These are phyloP conservation scores for Trypanosomatidae sp. DNA, from an alignment of 208 protist genomes.

Conservation along the genomic window DNA sequence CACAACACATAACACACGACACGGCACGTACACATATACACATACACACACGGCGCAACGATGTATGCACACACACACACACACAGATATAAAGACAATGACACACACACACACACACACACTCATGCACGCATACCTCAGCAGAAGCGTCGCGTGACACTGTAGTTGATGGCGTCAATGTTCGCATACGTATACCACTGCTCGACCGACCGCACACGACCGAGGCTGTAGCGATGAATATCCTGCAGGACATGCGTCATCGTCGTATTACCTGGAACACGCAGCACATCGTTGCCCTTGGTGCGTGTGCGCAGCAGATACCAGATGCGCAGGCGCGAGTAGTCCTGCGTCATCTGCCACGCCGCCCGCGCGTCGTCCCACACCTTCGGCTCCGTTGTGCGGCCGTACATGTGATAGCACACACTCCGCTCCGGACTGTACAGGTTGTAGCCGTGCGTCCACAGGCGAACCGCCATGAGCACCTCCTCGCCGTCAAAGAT, in stretches of 20 bases:
- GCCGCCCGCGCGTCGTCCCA: slow-evolving; percentile 13
- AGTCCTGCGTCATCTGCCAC: slow-evolving; percentile 14
- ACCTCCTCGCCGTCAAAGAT: slow-evolving; percentile 93
- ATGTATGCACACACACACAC: no score
- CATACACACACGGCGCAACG: no score
- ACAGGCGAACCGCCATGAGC: slow-evolving; percentile 67
- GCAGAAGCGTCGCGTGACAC: no score
- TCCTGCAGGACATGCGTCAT: slow-evolving; percentile 36
- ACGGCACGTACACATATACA: no score
- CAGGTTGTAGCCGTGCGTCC: slow-evolving; percentile 87
- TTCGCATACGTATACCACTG: slow-evolving; percentile 72
- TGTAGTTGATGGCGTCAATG: no score
- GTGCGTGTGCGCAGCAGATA: slow-evolving; percentile 24
- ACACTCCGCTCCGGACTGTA: slow-evolving; percentile 56
- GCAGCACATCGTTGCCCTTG: background rate
- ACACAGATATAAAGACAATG: no score
- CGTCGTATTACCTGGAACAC: slow-evolving; percentile 12
- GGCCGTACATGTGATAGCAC: slow-evolving; percentile 73
- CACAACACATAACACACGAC: no score
- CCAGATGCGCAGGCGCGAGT: slow-evolving; percentile 26
- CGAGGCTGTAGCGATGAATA: slow-evolving; percentile 59
- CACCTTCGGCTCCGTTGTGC: slow-evolving; percentile 34
- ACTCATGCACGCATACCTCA: no score
- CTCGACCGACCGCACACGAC: slow-evolving; percentile 26
- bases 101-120: no score